These are phyloP conservation scores for Saturnispora diversa DNA, from an alignment of 805 yeast species.

Conservation along the genomic window DNA sequence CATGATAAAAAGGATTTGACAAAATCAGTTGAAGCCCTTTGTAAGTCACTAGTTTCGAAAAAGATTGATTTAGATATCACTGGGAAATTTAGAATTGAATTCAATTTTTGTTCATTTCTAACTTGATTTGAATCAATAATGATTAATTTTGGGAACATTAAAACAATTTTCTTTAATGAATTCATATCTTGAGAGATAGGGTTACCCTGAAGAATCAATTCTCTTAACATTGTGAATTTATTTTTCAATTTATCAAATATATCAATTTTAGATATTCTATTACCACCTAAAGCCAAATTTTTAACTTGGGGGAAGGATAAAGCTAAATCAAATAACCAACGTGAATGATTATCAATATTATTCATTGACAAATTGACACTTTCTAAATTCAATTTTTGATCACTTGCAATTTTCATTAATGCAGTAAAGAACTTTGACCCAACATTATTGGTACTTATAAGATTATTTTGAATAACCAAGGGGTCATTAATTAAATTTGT, in stretches of 20 bases:
- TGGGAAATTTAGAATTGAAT: slow-evolving; percentile 46
- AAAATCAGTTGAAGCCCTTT: slow-evolving; percentile 66
- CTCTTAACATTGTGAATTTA: slow-evolving; percentile 66
- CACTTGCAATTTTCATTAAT: slow-evolving; percentile 68
- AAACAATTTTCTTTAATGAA: slow-evolving; percentile 55
- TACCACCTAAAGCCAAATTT: slow-evolving; percentile 75
- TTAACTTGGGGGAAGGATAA: slow-evolving; percentile 65
- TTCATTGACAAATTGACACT: slow-evolving; percentile 67
- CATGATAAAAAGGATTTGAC: slow-evolving; percentile 63
- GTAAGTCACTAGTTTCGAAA: slow-evolving; percentile 70
- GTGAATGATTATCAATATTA: slow-evolving; percentile 50
- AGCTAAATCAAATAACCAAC: slow-evolving; percentile 54
- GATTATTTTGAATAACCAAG: slow-evolving; percentile 48
- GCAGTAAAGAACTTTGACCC: slow-evolving; percentile 84
- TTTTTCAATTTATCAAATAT: slow-evolving; percentile 68
- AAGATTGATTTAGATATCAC: slow-evolving; percentile 55
- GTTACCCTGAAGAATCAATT: slow-evolving; percentile 69
- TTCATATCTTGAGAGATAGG: slow-evolving; percentile 45
- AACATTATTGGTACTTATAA: slow-evolving; percentile 38
- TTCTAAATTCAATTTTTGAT: slow-evolving; percentile 45
- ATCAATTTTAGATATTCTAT: slow-evolving; percentile 51
- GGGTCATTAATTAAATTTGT: slow-evolving; percentile 57
- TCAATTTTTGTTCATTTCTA: slow-evolving; percentile 61
- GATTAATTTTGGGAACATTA: slow-evolving; percentile 69
- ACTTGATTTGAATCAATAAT: slow-evolving; percentile 72